Percentiles rank a stretch among this genome's conserved stretches.
These are phyloP conservation scores for Amanita jacksonii DNA, from an alignment of 768 basidiomycete species.

Conservation along the genomic window DNA sequence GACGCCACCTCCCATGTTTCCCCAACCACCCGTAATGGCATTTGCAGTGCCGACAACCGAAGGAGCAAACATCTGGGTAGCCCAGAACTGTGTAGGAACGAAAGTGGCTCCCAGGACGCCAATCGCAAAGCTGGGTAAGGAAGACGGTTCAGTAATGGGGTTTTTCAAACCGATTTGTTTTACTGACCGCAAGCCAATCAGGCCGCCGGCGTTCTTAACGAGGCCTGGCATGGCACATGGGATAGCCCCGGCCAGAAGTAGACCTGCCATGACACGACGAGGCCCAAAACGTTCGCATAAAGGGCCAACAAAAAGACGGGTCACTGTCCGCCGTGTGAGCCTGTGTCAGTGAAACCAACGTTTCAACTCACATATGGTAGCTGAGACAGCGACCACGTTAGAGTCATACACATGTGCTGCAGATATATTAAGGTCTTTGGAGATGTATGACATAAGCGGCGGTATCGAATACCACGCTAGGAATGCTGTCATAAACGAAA, in stretches of 20 bases:
- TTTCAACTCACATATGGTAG: neutral
- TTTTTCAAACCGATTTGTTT: no score
- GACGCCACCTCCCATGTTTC: slow-evolving; percentile 21
- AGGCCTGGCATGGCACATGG: slow-evolving; percentile 52
- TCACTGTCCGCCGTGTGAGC: slow-evolving; percentile 18
- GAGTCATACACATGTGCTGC: neutral
- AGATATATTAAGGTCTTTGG: slow-evolving; percentile 1
- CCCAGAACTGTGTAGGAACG: slow-evolving; percentile 54
- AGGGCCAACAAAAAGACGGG: slow-evolving; percentile 40
- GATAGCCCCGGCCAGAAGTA: slow-evolving; percentile 46
- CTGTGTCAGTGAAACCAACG: neutral
- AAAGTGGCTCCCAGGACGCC: slow-evolving; percentile 54
- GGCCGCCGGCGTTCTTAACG: slow-evolving; percentile 21
- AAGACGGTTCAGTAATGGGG: slow-evolving; percentile 16
- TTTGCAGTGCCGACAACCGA: slow-evolving; percentile 34
- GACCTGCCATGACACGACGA: slow-evolving; percentile 41
- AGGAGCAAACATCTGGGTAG: slow-evolving; percentile 51
- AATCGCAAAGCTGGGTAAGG: slow-evolving; percentile 44
- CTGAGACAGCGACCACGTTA: slow-evolving; percentile 4
- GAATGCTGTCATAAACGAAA: slow-evolving; percentile 4
- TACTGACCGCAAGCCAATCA: slow-evolving; percentile 14
- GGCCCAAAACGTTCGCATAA: slow-evolving; percentile 44
- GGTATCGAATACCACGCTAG: slow-evolving; percentile 6
- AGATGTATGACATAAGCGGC: slow-evolving; percentile 4
- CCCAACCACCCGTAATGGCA: slow-evolving; percentile 49